Evolutionary conservation across 495 filamentous ascomycete species (phyloP).

Genomic region (Penicillium ochrochloron): DNA sequence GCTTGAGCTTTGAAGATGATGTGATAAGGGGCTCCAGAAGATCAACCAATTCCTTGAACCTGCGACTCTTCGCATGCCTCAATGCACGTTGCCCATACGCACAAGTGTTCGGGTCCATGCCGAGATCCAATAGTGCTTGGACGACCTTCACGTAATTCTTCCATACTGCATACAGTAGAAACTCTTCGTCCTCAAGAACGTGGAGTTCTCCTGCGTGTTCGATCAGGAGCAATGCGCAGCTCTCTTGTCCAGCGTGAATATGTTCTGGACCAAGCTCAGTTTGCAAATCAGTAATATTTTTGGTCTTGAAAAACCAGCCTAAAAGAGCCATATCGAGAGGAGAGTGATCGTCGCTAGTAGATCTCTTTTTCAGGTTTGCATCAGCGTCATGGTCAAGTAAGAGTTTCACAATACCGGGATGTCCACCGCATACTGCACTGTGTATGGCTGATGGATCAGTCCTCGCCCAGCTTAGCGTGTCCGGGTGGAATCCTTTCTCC

Average conservation of each 20-base stretch:
- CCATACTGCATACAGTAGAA: background rate
- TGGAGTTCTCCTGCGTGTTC: background rate
- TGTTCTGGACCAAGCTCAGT: background rate
- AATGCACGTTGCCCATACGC: background rate
- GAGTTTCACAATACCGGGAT: background rate
- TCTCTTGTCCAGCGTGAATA: background rate
- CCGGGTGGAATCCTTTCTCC: background rate
- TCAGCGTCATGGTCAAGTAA: background rate
- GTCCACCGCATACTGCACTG: background rate
- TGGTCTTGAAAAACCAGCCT: too few species aligned
- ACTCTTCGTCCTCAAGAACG: background rate
- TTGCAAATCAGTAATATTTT: background rate
- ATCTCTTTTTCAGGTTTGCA: background rate
- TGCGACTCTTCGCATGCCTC: background rate
- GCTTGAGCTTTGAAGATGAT: background rate
- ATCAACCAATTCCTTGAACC: background rate
- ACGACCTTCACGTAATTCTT: background rate
- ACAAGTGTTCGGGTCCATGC: background rate
- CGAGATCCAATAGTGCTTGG: background rate
- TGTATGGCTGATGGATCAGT: background rate
- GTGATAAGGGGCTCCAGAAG: background rate
- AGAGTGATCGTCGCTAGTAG: too few species aligned
- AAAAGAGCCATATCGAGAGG: background rate
- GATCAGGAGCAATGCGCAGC: slow-evolving; percentile 2
- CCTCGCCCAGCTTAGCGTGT: background rate